Conservation (phyloP, 1,284 basidiomycete species). For the Sporisorium graminicola region DNA sequence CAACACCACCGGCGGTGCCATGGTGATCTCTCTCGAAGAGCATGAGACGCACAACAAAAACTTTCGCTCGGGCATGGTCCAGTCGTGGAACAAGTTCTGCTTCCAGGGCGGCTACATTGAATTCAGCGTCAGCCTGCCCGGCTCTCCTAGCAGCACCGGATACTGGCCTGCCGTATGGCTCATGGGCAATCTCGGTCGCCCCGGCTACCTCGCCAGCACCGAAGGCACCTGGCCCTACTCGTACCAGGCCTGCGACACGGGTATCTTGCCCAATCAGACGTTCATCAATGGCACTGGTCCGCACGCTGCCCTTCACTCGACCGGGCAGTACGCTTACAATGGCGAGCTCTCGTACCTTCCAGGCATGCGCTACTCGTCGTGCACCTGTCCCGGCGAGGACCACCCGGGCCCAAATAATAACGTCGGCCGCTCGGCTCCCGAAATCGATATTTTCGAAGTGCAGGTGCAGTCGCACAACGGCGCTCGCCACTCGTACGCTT, state of each 20-base stretch:
- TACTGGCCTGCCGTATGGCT: constrained; percentile 72
- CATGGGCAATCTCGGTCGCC: constrained; percentile 67
- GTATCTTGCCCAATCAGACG: constrained; percentile 65
- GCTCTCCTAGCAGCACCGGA: constrained; percentile 66
- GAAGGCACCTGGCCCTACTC: constrained; percentile 70
- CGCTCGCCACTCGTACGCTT: constrained; percentile 54
- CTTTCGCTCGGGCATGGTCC: constrained; percentile 68
- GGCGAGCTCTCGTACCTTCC: constrained; percentile 55
- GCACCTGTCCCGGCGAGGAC: constrained; percentile 63
- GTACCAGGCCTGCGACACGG: constrained; percentile 69
- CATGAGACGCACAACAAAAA: constrained; percentile 59
- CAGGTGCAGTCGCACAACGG: constrained; percentile 73
- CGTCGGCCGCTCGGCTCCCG: constrained; percentile 66
- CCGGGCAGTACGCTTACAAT: constrained; percentile 58
- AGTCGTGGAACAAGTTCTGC: constrained; percentile 70
- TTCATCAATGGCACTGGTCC: constrained; percentile 57
- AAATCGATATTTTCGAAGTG: constrained; percentile 69
- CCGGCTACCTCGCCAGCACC: constrained; percentile 67
- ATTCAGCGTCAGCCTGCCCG: constrained; percentile 59
- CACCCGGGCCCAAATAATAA: constrained; percentile 64
- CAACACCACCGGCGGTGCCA: constrained; percentile 58
- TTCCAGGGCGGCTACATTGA: constrained; percentile 69
- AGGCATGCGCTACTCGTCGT: constrained; percentile 64
- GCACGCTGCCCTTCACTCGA: constrained; percentile 36
- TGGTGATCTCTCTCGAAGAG: constrained; percentile 61